Conservation (phyloP, 148 eudicot genomes). For the Persicaria maculosa region DNA sequence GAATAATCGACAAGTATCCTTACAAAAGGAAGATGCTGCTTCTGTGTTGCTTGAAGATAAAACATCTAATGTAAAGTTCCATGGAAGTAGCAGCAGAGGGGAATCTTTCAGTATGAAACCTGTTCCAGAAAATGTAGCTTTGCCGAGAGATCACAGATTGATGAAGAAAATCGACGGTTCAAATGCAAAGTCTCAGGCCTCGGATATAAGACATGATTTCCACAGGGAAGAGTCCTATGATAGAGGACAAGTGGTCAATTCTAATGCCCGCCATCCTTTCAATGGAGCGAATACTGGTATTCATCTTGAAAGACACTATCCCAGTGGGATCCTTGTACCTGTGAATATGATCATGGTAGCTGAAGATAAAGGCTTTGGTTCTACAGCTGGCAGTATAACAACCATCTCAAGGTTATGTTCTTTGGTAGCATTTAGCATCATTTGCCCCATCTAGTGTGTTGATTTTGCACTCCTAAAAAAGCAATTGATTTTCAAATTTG, state of each 20-base stretch:
- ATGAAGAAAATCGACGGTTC: constrained; percentile 76
- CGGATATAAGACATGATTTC: constrained; percentile 46
- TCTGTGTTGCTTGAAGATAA: constrained; percentile 13
- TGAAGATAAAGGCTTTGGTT: constrained; percentile 29
- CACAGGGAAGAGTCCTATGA: constrained; percentile 11
- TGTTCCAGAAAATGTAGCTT: constrained; percentile 27
- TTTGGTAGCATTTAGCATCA: constrained; percentile 17
- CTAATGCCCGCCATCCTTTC: constrained; percentile 14
- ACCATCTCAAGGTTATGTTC: constrained; percentile 41
- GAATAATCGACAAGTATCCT: constrained; percentile 19
- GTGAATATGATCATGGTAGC: constrained; percentile 21
- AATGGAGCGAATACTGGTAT: constrained; percentile 25
- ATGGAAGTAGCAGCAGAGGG: constrained; percentile 23
- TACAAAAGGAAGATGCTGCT: constrained; percentile 23
- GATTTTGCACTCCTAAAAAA: background rate
- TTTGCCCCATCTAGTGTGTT: background rate
- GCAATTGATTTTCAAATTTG: constrained; percentile 21
- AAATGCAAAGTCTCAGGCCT: constrained; percentile 71
- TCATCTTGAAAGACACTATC: constrained; percentile 27
- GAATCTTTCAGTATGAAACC: constrained; percentile 18
- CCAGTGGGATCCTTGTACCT: constrained; percentile 35
- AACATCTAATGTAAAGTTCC: constrained; percentile 13
- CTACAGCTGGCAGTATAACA: constrained; percentile 19
- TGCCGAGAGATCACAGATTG: constrained; percentile 44
- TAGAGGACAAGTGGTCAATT: constrained; percentile 24